Percentiles rank a stretch among this genome's conserved stretches.
These are phyloP conservation scores for Proliferodiscus dingleyae DNA, from an alignment of 2,329 filamentous ascomycete species.

Conservation along the genomic window DNA sequence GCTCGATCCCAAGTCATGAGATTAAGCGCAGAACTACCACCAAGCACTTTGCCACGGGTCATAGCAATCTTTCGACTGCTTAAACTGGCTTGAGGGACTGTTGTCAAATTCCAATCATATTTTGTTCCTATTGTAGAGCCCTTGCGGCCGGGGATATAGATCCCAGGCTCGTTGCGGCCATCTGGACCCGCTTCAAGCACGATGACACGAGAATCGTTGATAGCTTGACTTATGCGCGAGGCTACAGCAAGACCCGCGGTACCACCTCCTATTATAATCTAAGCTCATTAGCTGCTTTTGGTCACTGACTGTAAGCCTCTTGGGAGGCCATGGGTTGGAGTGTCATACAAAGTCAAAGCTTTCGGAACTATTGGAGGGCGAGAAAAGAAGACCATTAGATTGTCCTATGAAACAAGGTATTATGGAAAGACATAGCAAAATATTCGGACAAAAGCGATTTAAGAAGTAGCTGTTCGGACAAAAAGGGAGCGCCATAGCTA, in stretches of 20 bases:
- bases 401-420: no score
- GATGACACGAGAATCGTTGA: conserved; percentile 33
- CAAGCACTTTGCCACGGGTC: conserved; percentile 24
- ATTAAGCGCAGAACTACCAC: conserved; percentile 32
- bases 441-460: no score
- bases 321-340: no score
- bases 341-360: no score
- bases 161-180: conserved; percentile 32
- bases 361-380: no score
- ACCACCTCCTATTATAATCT: conserved; percentile 41
- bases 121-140: conserved; percentile 32
- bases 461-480: no score
- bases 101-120: conserved; percentile 39
- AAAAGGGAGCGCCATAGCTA: no score
- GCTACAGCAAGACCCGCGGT: conserved; percentile 41
- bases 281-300: no score
- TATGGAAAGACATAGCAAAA: no score
- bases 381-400: no score
- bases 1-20: conserved; percentile 15
- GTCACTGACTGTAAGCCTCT: no score
- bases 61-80: conserved; percentile 13
- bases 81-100: conserved; percentile 33
- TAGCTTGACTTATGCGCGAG: conserved; percentile 36
- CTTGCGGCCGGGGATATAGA: conserved; percentile 35
- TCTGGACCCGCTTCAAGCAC: conserved; percentile 25